phyloP scores from a whole-genome alignment of 805 yeast species.

The Barnettozyma populi region DNA sequence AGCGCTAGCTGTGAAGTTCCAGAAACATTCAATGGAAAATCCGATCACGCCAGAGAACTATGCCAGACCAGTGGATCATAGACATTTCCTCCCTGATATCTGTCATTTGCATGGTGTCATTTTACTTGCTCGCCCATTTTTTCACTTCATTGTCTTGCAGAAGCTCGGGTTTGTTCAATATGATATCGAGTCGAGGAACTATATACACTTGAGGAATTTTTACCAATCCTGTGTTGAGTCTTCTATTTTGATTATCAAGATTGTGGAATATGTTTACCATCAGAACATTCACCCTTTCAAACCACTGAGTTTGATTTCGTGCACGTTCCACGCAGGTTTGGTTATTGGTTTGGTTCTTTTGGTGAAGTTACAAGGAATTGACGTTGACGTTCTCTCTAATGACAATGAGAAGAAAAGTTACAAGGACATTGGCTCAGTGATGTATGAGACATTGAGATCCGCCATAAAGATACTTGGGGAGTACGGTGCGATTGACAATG shows the following conservation, averaged over 20 bases:
- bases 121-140: slow-evolving; percentile 38
- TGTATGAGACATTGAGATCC: slow-evolving; percentile 19
- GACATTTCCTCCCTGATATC: slow-evolving; percentile 29
- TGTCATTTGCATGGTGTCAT: slow-evolving; percentile 33
- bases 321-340: slow-evolving; percentile 33
- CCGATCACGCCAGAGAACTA: slow-evolving; percentile 27
- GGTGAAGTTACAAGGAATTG: slow-evolving; percentile 14
- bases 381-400: slow-evolving; percentile 15
- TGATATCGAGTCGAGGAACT: slow-evolving; percentile 12
- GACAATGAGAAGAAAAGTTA: slow-evolving; percentile 15
- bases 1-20: slow-evolving; percentile 32
- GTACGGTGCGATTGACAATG: slow-evolving; percentile 20
- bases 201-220: slow-evolving; percentile 22
- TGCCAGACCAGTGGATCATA: slow-evolving; percentile 18
- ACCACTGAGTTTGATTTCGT: slow-evolving; percentile 30
- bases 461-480: slow-evolving; percentile 15
- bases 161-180: slow-evolving; percentile 18
- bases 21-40: slow-evolving; percentile 30
- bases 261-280: slow-evolving; percentile 24
- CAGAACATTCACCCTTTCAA: slow-evolving; percentile 32
- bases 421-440: slow-evolving; percentile 9
- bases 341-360: slow-evolving; percentile 30
- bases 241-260: slow-evolving; percentile 30
- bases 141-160: slow-evolving; percentile 28
- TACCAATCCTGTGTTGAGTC: slow-evolving; percentile 34